Conservation (phyloP, 805 yeast genomes). For the Zygosaccharomyces lentus region DNA sequence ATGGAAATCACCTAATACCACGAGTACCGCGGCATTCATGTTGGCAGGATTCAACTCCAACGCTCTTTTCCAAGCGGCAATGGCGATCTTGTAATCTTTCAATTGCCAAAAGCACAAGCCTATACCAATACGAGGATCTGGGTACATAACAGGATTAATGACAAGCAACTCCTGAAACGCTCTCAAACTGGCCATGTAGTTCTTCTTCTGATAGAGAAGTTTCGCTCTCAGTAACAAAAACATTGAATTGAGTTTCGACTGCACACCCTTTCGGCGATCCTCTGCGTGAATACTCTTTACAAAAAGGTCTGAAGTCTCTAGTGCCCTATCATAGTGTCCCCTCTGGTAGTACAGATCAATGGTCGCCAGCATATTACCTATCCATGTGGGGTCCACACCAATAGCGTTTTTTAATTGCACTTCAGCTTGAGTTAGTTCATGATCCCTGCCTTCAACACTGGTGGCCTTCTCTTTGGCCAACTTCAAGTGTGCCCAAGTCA, state of each 20-base stretch:
- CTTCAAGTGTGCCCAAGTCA: slow-evolving; percentile 69
- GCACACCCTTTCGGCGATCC: slow-evolving; percentile 34
- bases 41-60: slow-evolving; percentile 60
- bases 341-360: slow-evolving; percentile 59
- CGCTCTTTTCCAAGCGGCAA: slow-evolving; percentile 77
- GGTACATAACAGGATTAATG: slow-evolving; percentile 70
- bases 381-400: slow-evolving; percentile 42
- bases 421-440: slow-evolving; percentile 40
- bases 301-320: slow-evolving; percentile 61
- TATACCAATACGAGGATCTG: slow-evolving; percentile 92
- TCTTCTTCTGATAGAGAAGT: slow-evolving; percentile 63
- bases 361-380: slow-evolving; percentile 56
- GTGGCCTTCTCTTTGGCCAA: slow-evolving; percentile 34
- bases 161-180: slow-evolving; percentile 78
- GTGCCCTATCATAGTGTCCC: slow-evolving; percentile 65
- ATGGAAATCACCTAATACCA: slow-evolving; percentile 67
- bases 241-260: slow-evolving; percentile 58
- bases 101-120: slow-evolving; percentile 93
- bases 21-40: slow-evolving; percentile 57
- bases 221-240: slow-evolving; percentile 86
- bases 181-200: slow-evolving; percentile 69
- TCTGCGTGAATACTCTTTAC: slow-evolving; percentile 39
- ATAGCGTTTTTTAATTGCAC: slow-evolving; percentile 46
- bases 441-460: slow-evolving; percentile 26
- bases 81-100: slow-evolving; percentile 72